phyloP scores from a whole-genome alignment of 768 basidiomycete species.

The Lentinus brumalis region DNA sequence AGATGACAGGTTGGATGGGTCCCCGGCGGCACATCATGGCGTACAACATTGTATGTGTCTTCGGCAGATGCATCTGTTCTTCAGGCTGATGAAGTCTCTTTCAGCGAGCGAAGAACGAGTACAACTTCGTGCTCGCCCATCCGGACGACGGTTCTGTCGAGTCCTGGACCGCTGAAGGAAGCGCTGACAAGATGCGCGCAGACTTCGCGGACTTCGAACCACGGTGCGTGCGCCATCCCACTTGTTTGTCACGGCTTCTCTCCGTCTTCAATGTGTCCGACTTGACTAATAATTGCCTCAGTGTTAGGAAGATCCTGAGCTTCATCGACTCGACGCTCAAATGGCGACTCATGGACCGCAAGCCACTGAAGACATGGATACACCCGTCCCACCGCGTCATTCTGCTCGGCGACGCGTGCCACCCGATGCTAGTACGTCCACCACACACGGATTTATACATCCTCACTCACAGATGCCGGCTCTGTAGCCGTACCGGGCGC shows the following conservation, averaged over 20 bases:
- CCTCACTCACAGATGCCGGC: background rate
- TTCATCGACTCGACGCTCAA: constrained; percentile 41
- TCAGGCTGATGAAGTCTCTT: background rate
- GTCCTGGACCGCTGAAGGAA: constrained; percentile 45
- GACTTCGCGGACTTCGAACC: constrained; percentile 47
- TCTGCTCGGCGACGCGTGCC: constrained; percentile 44
- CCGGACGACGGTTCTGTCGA: constrained; percentile 43
- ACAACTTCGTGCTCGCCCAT: constrained; percentile 40
- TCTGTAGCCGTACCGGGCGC: constrained; percentile 42
- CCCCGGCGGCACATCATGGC: constrained; percentile 49
- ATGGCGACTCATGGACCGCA: constrained; percentile 46
- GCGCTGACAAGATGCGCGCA: constrained; percentile 43
- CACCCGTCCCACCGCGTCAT: constrained; percentile 36
- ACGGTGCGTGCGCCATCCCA: constrained; percentile 26
- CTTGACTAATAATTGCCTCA: constrained; percentile 5
- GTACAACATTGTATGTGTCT: constrained; percentile 43
- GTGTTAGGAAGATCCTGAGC: constrained; percentile 38
- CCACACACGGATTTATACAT: background rate
- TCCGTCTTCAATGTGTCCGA: background rate
- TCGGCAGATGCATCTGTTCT: background rate
- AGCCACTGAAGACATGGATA: constrained; percentile 42
- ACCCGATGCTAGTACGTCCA: constrained; percentile 43
- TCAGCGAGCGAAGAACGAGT: constrained; percentile 37
- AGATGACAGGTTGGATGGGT: constrained; percentile 64
- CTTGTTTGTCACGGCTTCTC: background rate